A percentile compares a stretch with the other conserved stretches of the same genome.
Evolutionary conservation across 257 asterid species (phyloP).

Genomic region (Verbascum thapsus): DNA sequence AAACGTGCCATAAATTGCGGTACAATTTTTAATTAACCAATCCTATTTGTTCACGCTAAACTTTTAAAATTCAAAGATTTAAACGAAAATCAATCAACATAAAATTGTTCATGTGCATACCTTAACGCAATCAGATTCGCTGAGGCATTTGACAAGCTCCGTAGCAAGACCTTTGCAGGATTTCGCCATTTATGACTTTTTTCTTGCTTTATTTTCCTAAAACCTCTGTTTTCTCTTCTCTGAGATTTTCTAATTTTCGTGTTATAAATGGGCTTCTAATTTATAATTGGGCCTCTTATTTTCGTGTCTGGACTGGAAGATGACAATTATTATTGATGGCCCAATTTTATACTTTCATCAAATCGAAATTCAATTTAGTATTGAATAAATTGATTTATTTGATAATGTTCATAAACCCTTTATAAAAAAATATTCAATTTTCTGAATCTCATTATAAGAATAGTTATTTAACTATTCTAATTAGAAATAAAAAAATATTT

Average conservation of each 20-base stretch:
- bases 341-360: too few species aligned
- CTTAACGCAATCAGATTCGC: constrained; percentile 93
- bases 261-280: not conserved
- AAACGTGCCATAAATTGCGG: too few species aligned
- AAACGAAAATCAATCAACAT: not conserved
- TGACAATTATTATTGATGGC: too few species aligned
- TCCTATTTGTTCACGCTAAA: constrained; percentile 10
- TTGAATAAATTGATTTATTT: too few species aligned
- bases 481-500: too few species aligned
- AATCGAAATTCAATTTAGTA: too few species aligned
- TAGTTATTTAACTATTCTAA: too few species aligned
- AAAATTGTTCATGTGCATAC: constrained; percentile 27
- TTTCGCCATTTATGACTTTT: constrained; percentile 62
- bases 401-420: too few species aligned
- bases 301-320: too few species aligned
- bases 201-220: not conserved
- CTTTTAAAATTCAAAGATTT: not conserved
- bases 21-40: not conserved
- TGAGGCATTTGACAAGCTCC: constrained; percentile 89
- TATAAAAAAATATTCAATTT: too few species aligned
- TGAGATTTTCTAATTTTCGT: constrained; percentile 2
- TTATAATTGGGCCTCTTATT: not conserved
- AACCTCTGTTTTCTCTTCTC: constrained; percentile 1
- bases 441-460: too few species aligned
- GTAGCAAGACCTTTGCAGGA: constrained; percentile 92